Conservation (phyloP, 108 stramenopile species). For the Cyclotella choctawhatcheeana region DNA sequence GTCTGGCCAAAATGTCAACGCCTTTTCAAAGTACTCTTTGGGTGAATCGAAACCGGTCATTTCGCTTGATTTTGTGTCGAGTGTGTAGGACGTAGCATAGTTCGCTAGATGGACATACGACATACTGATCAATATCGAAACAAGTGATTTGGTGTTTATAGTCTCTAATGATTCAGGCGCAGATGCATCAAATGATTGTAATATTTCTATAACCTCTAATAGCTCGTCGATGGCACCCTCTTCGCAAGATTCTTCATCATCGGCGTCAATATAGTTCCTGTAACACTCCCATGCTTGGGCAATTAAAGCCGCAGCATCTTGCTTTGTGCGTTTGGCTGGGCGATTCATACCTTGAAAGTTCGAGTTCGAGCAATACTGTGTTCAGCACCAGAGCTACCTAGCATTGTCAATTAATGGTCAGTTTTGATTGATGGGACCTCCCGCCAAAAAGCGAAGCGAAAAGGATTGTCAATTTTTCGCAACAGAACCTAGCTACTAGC, state of each 20-base stretch:
- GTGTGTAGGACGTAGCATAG: slow-evolving; percentile 49
- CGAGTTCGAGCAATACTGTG: no score
- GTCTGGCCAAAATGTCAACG: slow-evolving; percentile 48
- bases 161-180: slow-evolving; percentile 11
- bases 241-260: slow-evolving; percentile 16
- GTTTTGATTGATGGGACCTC: no score
- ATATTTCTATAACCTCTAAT: slow-evolving; percentile 55
- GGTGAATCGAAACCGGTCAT: slow-evolving; percentile 11
- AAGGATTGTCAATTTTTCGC: no score
- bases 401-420: no score
- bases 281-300: slow-evolving; percentile 61
- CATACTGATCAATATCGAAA: slow-evolving; percentile 70
- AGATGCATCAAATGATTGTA: slow-evolving; percentile 12
- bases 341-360: background rate
- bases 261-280: slow-evolving; percentile 63
- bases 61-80: slow-evolving; percentile 24
- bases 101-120: slow-evolving; percentile 65
- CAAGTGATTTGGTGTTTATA: slow-evolving; percentile 32
- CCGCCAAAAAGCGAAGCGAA: no score
- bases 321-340: slow-evolving; percentile 13
- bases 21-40: slow-evolving; percentile 28
- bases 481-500: no score
- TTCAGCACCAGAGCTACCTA: no score
- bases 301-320: background rate
- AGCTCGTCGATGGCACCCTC: slow-evolving; percentile 58